Evolutionary conservation across 257 asterid species (phyloP).

Genomic region (Penstemon eatonii): DNA sequence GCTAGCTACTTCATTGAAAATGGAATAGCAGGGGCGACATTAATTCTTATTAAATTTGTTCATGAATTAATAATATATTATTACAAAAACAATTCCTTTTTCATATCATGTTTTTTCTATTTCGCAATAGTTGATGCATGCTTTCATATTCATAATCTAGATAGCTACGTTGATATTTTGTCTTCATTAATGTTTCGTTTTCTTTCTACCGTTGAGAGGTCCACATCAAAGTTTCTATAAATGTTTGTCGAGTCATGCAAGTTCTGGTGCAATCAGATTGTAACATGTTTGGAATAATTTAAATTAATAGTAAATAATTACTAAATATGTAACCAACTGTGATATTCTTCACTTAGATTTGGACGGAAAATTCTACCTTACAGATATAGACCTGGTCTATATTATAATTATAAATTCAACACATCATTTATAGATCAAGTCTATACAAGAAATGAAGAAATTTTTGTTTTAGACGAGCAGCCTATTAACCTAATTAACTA

Average conservation of each 20-base stretch:
- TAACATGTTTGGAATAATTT: slow-evolving; percentile 21
- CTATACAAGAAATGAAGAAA: no score
- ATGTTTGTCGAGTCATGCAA: slow-evolving; percentile 6
- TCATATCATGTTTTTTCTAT: neutral
- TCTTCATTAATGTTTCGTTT: neutral
- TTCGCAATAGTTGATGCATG: neutral
- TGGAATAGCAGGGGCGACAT: no score
- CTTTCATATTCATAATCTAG: neutral
- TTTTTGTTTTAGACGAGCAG: no score
- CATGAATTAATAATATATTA: no score
- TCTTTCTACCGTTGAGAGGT: slow-evolving; percentile 27
- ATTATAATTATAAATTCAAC: no score
- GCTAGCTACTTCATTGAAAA: neutral
- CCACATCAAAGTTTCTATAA: slow-evolving; percentile 9
- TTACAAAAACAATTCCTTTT: neutral
- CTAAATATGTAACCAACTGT: neutral
- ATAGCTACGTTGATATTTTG: neutral
- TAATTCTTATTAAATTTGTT: no score
- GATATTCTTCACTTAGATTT: neutral
- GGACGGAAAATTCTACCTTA: neutral
- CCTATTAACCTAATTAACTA: no score
- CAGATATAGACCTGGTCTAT: no score
- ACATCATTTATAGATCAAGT: no score
- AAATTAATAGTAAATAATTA: neutral
- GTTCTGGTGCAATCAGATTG: neutral